Evolutionary conservation across 306 rosid genomes (phyloP), one percentile per base, ranked within the genome.

Genomic region (Medicago ruthenica): DNA sequence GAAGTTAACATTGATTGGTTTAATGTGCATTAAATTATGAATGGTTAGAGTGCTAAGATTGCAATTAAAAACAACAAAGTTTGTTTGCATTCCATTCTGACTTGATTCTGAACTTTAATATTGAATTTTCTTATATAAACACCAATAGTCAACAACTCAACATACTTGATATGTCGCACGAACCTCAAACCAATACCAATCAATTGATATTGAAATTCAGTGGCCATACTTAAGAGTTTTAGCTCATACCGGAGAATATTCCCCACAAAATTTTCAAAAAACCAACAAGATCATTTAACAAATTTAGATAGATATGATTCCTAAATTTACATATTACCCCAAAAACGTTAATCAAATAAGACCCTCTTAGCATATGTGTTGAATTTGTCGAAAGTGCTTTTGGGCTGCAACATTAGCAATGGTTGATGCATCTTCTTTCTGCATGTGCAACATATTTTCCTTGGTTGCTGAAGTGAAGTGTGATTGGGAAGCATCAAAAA

Each of bases 361-460:
- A 64, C 17, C 22, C 70, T 22, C 67, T 81, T 74, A 73, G 50
- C 85, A 47, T 17, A n/a, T 72, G 36, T 9, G 72, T 64, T 84
- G 85, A 69, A 84, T 45, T 74, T 81, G 62, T 27, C 85, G 71
- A 70, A 84, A 84, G 71, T 84, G 83, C 55, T 78, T 81, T 64
- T 84, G 87, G 4, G 85, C 80, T 51, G 82, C 73, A 17, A 50
- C 81, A 39, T 77, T 81, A 53, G 81, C 75, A 17, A 20, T 58
- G 74, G 6, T 51, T 45, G 87, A 74, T 7, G 18, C 67, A 76
- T 50, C 87, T 6, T 78, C 53, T 53, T 53, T 54, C 73, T 81
- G 59, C 62, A 22, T 22, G 40, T 24, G n/a, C 47, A 75, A 17
- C 67, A 15, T 20, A 47, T 20, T 79, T 68, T 77, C 75, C 40